A percentile compares a stretch with the other conserved stretches of the same genome.
These are phyloP conservation scores for Lentinula boryana DNA, from an alignment of 768 basidiomycete species.

Conservation along the genomic window DNA sequence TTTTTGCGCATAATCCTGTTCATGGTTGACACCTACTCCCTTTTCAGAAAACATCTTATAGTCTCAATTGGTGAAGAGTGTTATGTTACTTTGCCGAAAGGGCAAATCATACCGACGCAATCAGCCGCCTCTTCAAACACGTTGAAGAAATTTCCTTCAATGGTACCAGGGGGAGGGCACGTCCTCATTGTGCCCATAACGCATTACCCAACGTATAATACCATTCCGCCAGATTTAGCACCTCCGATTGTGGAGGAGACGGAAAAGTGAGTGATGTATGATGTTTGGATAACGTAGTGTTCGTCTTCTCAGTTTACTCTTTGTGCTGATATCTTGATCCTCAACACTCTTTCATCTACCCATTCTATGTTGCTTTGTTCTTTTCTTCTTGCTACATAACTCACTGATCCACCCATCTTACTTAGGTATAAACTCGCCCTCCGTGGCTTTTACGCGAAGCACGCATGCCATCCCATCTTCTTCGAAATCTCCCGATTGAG, in stretches of 20 bases:
- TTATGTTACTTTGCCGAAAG: constrained; percentile 95
- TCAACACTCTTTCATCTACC: background rate
- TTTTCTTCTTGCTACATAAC: background rate
- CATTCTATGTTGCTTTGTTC: background rate
- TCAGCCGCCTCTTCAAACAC: constrained; percentile 34
- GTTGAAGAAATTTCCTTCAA: constrained; percentile 27
- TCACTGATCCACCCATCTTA: background rate
- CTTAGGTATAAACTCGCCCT: constrained; percentile 76
- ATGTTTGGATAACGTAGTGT: background rate
- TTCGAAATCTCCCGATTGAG: constrained; percentile 86
- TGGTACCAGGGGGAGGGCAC: constrained; percentile 93
- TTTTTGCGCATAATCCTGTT: background rate
- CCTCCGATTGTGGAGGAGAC: constrained; percentile 77
- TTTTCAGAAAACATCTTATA: constrained; percentile 83
- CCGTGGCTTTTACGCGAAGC: constrained; percentile 61
- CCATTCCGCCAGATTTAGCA: constrained; percentile 75
- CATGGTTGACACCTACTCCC: constrained; percentile 6
- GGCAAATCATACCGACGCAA: constrained; percentile 85
- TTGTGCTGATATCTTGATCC: too few species aligned
- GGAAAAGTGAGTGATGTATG: constrained; percentile 44
- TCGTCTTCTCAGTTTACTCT: too few species aligned
- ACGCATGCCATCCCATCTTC: constrained; percentile 61
- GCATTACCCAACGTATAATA: constrained; percentile 83
- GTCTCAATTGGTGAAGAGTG: constrained; percentile 91
- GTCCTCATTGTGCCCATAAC: constrained; percentile 91